These are phyloP conservation scores for Psilocybe subaeruginosa DNA, from an alignment of 768 basidiomycete species.

Conservation along the genomic window DNA sequence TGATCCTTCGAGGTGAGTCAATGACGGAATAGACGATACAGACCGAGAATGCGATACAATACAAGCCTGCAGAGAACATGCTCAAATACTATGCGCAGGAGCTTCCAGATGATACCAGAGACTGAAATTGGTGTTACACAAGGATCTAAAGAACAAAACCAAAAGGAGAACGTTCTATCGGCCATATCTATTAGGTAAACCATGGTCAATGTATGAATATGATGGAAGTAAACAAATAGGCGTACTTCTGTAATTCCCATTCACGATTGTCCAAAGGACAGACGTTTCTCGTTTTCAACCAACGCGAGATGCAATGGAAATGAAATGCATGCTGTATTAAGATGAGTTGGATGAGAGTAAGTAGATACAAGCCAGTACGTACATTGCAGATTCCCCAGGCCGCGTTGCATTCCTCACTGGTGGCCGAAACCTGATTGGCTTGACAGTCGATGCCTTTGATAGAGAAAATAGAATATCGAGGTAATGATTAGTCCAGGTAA, in stretches of 20 bases:
- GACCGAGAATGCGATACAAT: too few species aligned
- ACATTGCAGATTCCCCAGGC: constrained; percentile 99
- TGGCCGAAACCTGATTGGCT: constrained; percentile 97
- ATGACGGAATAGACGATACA: too few species aligned
- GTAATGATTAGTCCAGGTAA: neutral
- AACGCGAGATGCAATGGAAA: constrained; percentile 99
- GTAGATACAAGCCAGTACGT: constrained; percentile 23
- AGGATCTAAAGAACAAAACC: neutral
- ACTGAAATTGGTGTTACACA: neutral
- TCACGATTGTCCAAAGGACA: constrained; percentile 95
- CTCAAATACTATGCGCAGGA: neutral
- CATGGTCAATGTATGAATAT: constrained; percentile 3
- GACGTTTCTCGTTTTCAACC: constrained; percentile 97
- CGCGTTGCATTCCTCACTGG: constrained; percentile 95
- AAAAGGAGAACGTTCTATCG: constrained; percentile 30
- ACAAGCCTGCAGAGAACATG: too few species aligned
- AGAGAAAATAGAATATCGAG: neutral
- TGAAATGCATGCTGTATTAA: constrained; percentile 90
- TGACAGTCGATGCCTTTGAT: constrained; percentile 95
- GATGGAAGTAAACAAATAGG: constrained; percentile 17
- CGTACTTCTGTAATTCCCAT: constrained; percentile 96
- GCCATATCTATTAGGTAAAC: constrained; percentile 37
- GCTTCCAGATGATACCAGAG: neutral
- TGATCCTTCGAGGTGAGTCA: too few species aligned
- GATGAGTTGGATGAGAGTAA: constrained; percentile 5